Evolutionary conservation across 106 monocot genomes (phyloP).

Genomic region (Chionographis japonica): DNA sequence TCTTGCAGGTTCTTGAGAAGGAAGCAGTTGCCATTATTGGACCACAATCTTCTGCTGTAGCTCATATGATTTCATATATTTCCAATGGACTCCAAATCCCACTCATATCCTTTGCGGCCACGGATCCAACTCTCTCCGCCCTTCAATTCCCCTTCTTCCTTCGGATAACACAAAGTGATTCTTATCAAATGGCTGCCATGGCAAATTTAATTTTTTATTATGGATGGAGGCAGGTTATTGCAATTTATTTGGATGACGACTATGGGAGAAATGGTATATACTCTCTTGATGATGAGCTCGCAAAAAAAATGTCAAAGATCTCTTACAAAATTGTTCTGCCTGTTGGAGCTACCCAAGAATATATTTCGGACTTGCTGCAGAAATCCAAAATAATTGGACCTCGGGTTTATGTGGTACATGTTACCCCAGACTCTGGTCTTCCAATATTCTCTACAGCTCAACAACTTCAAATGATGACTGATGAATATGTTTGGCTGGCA

Average conservation of each 20-base stretch:
- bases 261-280: constrained; percentile 55
- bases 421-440: constrained; percentile 57
- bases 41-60: constrained; percentile 66
- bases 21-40: constrained; percentile 64
- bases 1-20: constrained; percentile 42
- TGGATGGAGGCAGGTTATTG: constrained; percentile 59
- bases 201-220: constrained; percentile 51
- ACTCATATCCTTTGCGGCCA: constrained; percentile 71
- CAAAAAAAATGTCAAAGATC: constrained; percentile 32
- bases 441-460: constrained; percentile 48
- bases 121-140: constrained; percentile 71
- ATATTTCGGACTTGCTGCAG: constrained; percentile 29
- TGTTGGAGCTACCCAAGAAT: constrained; percentile 8
- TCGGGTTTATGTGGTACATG: constrained; percentile 70
- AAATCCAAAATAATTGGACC: constrained; percentile 41
- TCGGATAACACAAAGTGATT: constrained; percentile 52
- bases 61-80: constrained; percentile 58
- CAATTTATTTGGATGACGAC: constrained; percentile 61
- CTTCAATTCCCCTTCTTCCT: constrained; percentile 68
- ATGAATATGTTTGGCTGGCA: constrained; percentile 62
- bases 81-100: constrained; percentile 55
- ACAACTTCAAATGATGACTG: constrained; percentile 55
- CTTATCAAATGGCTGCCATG: constrained; percentile 74
- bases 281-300: constrained; percentile 42
- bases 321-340: constrained; percentile 46